These are phyloP conservation scores for Pulicaria dysenterica DNA, from an alignment of 129 eudicot species.

Conservation along the genomic window DNA sequence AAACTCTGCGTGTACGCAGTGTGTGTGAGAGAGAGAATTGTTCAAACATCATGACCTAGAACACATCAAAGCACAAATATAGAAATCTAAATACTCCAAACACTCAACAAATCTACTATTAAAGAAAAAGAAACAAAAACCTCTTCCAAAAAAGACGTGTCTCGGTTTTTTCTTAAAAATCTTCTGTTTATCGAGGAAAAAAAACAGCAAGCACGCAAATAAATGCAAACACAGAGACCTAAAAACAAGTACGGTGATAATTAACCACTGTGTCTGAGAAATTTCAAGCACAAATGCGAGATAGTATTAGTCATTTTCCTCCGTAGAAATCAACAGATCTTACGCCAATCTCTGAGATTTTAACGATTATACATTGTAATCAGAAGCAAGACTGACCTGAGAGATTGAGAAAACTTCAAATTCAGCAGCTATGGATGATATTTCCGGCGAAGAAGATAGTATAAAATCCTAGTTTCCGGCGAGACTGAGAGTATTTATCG, in stretches of 20 bases:
- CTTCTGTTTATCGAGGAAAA: not conserved
- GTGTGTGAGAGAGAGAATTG: not conserved
- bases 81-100: slow-evolving; percentile 7
- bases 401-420: slow-evolving; percentile 11
- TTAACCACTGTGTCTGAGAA: not conserved
- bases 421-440: slow-evolving; percentile 22
- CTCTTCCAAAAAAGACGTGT: not conserved
- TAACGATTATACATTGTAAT: slow-evolving; percentile 12
- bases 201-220: slow-evolving; percentile 4
- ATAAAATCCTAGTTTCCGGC: slow-evolving; percentile 11
- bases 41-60: slow-evolving; percentile 20
- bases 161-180: not conserved
- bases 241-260: slow-evolving; percentile 9
- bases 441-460: slow-evolving; percentile 27
- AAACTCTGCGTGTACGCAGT: not conserved
- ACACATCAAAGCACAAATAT: not conserved
- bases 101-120: slow-evolving; percentile 16
- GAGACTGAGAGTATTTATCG: slow-evolving; percentile 15
- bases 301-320: too few relatives aligned
- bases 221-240: slow-evolving; percentile 16
- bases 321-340: slow-evolving; percentile 15
- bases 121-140: slow-evolving; percentile 13
- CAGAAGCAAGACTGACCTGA: not conserved
- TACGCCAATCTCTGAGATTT: slow-evolving; percentile 21
- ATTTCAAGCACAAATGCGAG: not conserved